Evolutionary conservation across 2,329 filamentous ascomycete genomes (phyloP).

Genomic region (Ophiostoma montium): DNA sequence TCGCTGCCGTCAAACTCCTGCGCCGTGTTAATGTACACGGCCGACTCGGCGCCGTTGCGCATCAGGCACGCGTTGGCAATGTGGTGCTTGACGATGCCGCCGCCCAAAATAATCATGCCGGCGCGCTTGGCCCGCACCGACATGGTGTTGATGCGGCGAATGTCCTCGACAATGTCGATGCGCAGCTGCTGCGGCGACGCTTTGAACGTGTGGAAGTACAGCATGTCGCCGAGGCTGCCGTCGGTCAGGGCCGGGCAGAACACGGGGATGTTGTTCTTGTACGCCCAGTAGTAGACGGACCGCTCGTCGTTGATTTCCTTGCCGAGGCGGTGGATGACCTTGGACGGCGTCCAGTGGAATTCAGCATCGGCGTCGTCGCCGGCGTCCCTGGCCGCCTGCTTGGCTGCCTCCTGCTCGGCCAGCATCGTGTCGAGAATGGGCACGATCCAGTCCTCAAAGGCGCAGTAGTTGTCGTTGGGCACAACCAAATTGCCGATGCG

Average conservation of each 20-base stretch:
- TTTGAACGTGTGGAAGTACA: constrained; percentile 97
- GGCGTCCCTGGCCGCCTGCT: too few species aligned
- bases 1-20: constrained; percentile 98
- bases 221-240: constrained; percentile 90
- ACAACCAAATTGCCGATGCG: constrained; percentile 92
- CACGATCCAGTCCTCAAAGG: constrained; percentile 94
- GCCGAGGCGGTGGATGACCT: constrained; percentile 77
- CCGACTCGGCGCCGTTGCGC: constrained; percentile 92
- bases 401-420: constrained; percentile 69
- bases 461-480: constrained; percentile 93
- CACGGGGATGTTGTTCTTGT: constrained; percentile 89
- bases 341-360: constrained; percentile 85
- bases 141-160: constrained; percentile 83
- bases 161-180: constrained; percentile 88
- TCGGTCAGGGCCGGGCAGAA: constrained; percentile 96
- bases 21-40: constrained; percentile 94
- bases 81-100: constrained; percentile 94
- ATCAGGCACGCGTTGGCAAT: constrained; percentile 96
- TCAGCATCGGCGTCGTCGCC: constrained; percentile 46
- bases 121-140: constrained; percentile 74
- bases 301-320: constrained; percentile 88
- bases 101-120: constrained; percentile 91
- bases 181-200: constrained; percentile 66
- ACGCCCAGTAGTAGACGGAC: constrained; percentile 94
- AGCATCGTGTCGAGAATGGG: constrained; percentile 93